Evolutionary conservation across 441 rosid species (phyloP).

Genomic region (Jatropha podagrica): DNA sequence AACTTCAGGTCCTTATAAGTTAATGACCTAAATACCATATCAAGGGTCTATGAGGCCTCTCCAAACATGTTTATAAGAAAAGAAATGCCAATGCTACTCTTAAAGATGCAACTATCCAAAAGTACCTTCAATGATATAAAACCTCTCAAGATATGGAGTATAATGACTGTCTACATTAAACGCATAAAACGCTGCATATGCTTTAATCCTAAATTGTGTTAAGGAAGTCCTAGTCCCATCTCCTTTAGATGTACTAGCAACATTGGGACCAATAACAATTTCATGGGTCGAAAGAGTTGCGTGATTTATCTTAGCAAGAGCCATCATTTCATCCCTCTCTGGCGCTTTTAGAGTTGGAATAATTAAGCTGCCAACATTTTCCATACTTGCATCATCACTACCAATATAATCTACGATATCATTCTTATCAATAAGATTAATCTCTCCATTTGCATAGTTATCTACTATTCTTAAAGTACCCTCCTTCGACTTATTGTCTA

Average conservation of each 20-base stretch:
- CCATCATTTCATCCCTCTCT: neutral
- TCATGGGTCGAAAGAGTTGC: neutral
- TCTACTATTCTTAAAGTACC: neutral
- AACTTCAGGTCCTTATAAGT: slow-evolving; percentile 4
- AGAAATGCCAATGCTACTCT: neutral
- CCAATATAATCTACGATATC: neutral
- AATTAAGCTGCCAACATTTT: neutral
- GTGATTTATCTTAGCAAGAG: neutral
- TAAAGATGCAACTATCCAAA: slow-evolving; percentile 5
- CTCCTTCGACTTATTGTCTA: neutral
- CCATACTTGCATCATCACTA: neutral
- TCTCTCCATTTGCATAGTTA: neutral
- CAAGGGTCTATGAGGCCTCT: slow-evolving; percentile 3
- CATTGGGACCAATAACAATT: neutral
- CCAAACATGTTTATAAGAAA: slow-evolving; percentile 8
- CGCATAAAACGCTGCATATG: neutral
- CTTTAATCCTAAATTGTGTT: slow-evolving; percentile 3
- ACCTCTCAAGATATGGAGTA: slow-evolving; percentile 2
- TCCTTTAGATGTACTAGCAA: neutral
- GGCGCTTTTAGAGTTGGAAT: neutral
- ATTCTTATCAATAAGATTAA: neutral
- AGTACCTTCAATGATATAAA: neutral
- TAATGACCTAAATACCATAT: neutral
- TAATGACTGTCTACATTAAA: slow-evolving; percentile 3
- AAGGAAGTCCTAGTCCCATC: neutral